Evolutionary conservation across 1,139 yeast genomes (phyloP), one percentile per base, ranked within the genome.

Genomic region (Saccharomyces hybrid): DNA sequence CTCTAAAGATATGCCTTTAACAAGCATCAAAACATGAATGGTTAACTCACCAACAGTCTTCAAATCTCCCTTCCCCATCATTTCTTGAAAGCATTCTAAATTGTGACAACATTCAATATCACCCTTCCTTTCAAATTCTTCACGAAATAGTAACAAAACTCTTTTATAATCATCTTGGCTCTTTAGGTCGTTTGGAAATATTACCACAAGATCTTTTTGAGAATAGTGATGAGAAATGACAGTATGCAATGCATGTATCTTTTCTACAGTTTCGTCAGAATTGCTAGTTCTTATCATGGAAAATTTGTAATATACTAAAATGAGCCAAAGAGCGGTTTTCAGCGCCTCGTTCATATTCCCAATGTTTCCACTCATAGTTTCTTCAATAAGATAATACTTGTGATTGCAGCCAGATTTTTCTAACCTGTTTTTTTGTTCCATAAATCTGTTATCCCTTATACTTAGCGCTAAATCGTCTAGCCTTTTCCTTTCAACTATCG

Each of bases 401-500:
- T 86, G 79, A 32, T 75, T 75, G 67, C 91, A 74, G 0, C 87
- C 88, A 0, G 95, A 79, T 66, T 83, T 79, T 52, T 77, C 78
- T 56, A 93, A 73, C 53, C 99, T 78, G 27, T 78, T 74, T 66
- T 93, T 91, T 66, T 93, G 99, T 67, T 93, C 99, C 57, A 77
- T 75, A 61, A 82, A 91, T 52, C 99, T 75, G 3, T 97, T 97
- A 70, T 93, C 99, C 58, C 80, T 78, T 48, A 95, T 90, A 52
- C 97, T 88, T 49, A 77, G 68, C 0, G 87, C 86, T 63, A 95
- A 78, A 74, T 95, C 99, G 66, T 88, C 96, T 48, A 90, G 71
- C 55, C 97, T 74, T 70, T 95, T 95, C 46, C 99, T 77, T 70
- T 95, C 99, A 54, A 95, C 78, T 28, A 93, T 85, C 59, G 81